These are phyloP conservation scores for Hyparrhenia diplandra DNA, from an alignment of 176 grass and related monocot genomes.

Conservation along the genomic window DNA sequence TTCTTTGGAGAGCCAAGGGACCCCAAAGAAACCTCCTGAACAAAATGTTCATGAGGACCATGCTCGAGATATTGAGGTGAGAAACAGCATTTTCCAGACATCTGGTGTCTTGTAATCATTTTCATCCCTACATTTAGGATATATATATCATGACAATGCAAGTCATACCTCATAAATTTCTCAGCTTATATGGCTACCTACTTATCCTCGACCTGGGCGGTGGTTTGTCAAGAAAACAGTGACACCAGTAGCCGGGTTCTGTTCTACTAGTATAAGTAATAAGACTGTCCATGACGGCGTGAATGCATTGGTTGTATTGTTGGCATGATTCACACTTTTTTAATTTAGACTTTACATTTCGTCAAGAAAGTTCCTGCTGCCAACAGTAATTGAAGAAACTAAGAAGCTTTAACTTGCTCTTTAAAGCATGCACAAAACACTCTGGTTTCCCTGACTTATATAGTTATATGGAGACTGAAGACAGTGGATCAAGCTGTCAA, in stretches of 20 bases:
- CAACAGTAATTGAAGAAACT: neutral
- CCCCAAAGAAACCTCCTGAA: conserved; percentile 54
- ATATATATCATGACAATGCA: neutral
- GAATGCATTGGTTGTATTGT: neutral
- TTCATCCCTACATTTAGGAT: neutral
- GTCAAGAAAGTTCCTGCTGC: neutral
- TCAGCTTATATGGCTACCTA: neutral
- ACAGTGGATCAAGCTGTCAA: neutral
- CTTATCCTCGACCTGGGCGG: neutral
- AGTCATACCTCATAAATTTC: neutral
- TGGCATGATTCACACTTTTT: neutral
- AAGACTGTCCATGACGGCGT: neutral
- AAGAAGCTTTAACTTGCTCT: neutral
- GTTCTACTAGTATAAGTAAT: neutral
- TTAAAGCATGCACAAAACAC: neutral
- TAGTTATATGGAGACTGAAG: neutral
- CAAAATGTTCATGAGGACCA: conserved; percentile 15
- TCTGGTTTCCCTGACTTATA: neutral
- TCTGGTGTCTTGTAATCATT: neutral
- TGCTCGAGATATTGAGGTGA: conserved; percentile 78
- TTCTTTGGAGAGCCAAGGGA: conserved; percentile 82
- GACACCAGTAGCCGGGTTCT: neutral
- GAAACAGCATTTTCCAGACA: conserved; percentile 5
- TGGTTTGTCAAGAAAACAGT: neutral
- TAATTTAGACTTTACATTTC: neutral